Base-by-base conservation (phyloP, 345 rosid species). In the Heritiera fomes region DNA sequence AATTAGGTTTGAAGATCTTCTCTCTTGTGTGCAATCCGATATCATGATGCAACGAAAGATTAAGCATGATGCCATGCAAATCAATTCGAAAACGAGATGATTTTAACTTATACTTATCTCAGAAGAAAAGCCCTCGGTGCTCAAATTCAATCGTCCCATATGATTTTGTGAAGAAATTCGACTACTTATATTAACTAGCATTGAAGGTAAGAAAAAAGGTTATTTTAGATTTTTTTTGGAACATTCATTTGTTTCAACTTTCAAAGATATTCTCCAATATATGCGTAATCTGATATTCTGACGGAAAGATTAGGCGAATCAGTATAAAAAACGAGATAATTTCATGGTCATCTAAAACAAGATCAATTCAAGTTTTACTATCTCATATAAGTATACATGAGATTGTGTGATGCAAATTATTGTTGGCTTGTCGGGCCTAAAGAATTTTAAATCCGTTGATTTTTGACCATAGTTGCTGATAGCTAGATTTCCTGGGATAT, bases 271-370 rank as follows among this genome's bases (percentile, higher is more conserved):
- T 23, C 2, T 23, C 8, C 55, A 23, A 23, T 23, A 23, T 6
- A 53, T 46, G 32, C 73, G 20, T 49, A 49, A 70, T 70, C 71
- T 46, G 49, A 79, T 76, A 53, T 55, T 56, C 43, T 82, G 66
- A 69, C 40, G 23, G 65, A 12, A 77, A 64, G 70, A 80, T 73
- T 45, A 9, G 72, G 28, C 62, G 40, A 69, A 78, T 78, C 79
- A 30, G 8, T n/a, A 73, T 49, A 81, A 82, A 82, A 82, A 82
- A 59, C 60, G 78, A 82, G 58, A 53, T 75, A 75, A 17, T 67
- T 74, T 43, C n/a, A 17, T 3, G 6, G 43, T 1, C 13, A 41
- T 73, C 38, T 23, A 18, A 40, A 23, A 74, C 9, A 74, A 58
- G 17, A 56, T 3, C n/a, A 75, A 73, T 4, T 40, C 77, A 73